These are phyloP conservation scores for Psilocybe cyanescens DNA, from an alignment of 768 basidiomycete genomes.

Conservation along the genomic window DNA sequence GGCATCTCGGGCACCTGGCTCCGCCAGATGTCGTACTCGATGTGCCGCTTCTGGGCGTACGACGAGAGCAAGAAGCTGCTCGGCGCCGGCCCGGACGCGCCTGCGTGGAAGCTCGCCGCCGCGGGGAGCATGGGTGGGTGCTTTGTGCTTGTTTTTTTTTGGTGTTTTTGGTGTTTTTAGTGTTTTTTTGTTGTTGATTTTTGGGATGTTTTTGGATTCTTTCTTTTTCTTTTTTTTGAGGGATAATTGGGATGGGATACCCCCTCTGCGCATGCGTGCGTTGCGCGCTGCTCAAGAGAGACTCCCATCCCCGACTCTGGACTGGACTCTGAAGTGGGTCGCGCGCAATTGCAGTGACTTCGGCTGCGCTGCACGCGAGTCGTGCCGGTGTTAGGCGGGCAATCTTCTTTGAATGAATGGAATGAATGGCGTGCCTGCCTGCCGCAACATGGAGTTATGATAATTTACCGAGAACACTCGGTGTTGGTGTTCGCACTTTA, in stretches of 20 bases:
- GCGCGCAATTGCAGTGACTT: background rate
- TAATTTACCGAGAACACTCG: no score
- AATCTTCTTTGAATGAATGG: no score
- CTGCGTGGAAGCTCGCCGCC: slow-evolving; percentile 79
- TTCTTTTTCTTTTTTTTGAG: no score
- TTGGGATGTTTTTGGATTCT: no score
- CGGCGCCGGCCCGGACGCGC: slow-evolving; percentile 70
- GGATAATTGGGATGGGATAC: no score
- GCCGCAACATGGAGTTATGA: no score
- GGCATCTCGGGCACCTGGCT: slow-evolving; percentile 89
- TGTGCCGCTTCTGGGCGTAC: slow-evolving; percentile 96
- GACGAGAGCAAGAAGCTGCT: slow-evolving; percentile 75
- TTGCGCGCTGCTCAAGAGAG: no score
- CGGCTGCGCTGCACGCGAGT: background rate
- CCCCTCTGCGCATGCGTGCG: no score
- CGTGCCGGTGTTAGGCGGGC: no score
- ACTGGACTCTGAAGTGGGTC: no score
- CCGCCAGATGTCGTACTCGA: slow-evolving; percentile 91
- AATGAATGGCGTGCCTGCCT: no score
- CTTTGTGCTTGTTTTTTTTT: background rate
- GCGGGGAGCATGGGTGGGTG: slow-evolving; percentile 87
- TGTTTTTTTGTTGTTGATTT: background rate
- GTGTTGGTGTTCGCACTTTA: background rate
- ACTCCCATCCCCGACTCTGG: no score
- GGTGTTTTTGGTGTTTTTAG: background rate